phyloP scores from a whole-genome alignment of 768 basidiomycete species.

The Termitomyces sp. region DNA sequence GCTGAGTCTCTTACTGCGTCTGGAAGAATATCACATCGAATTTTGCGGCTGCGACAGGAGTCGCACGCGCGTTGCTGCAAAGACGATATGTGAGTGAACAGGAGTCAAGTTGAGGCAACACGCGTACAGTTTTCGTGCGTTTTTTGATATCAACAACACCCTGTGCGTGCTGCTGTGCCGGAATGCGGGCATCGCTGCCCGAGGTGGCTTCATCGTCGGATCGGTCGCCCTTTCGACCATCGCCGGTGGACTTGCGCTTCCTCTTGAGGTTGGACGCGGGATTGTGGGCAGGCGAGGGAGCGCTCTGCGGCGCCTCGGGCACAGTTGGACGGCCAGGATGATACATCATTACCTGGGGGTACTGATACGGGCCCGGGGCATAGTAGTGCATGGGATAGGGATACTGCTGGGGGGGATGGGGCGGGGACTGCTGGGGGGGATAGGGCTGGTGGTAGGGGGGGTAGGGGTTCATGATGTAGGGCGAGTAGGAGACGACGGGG shows the following conservation, averaged over 20 bases:
- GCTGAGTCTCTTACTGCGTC: constrained; percentile 42
- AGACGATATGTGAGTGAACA: constrained; percentile 9
- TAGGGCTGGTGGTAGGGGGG: constrained; percentile 36
- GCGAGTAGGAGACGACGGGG: constrained; percentile 22
- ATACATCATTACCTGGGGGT: constrained; percentile 74
- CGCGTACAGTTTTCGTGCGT: constrained; percentile 78
- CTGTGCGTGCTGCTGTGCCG: constrained; percentile 21
- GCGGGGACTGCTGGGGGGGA: constrained; percentile 25
- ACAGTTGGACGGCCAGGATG: constrained; percentile 31
- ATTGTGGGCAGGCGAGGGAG: constrained; percentile 27
- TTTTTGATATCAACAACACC: constrained; percentile 65
- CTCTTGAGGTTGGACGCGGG: constrained; percentile 48
- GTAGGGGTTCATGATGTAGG: constrained; percentile 68
- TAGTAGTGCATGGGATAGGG: constrained; percentile 54
- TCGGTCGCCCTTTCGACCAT: constrained; percentile 31
- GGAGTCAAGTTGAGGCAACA: background rate
- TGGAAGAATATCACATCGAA: constrained; percentile 86
- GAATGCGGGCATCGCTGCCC: constrained; percentile 37
- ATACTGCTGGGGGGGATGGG: constrained; percentile 40
- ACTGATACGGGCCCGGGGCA: constrained; percentile 52
- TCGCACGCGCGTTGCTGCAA: constrained; percentile 77
- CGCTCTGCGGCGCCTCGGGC: constrained; percentile 32
- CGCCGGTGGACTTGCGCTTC: constrained; percentile 51
- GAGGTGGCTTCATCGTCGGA: constrained; percentile 64
- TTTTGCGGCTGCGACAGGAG: constrained; percentile 87